Percentiles rank a stretch among this genome's conserved stretches.
Evolutionary conservation across 306 rosid genomes (phyloP).

Genomic region (Lathyrus aphaca): DNA sequence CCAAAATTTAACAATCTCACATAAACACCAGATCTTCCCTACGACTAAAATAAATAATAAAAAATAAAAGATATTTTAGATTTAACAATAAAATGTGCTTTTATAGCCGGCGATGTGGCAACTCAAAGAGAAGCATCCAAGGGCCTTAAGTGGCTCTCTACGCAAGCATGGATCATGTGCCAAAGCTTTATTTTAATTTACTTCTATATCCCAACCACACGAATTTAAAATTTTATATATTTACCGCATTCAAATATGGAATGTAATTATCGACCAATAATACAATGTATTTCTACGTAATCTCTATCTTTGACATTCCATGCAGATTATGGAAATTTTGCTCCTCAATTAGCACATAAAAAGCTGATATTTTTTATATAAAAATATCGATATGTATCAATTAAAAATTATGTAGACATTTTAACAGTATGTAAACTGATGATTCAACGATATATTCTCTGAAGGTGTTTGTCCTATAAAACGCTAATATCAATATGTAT

Average conservation of each 20-base stretch:
- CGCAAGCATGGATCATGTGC: background rate
- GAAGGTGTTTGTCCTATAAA: conserved; percentile 14
- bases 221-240: conserved; percentile 5
- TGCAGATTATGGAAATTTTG: conserved; percentile 18
- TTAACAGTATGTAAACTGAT: conserved; percentile 11
- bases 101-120: conserved; percentile 2
- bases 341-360: conserved; percentile 30
- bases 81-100: conserved; percentile 30
- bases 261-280: conserved; percentile 23
- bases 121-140: conserved; percentile 38
- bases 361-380: conserved; percentile 23
- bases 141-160: conserved; percentile 16
- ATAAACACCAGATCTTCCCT: conserved; percentile 34
- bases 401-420: conserved; percentile 18
- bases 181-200: conserved; percentile 19
- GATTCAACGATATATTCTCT: conserved; percentile 6
- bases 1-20: conserved; percentile 25
- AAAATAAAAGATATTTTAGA: conserved; percentile 14
- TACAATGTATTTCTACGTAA: conserved; percentile 6
- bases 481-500: conserved; percentile 2
- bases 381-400: background rate
- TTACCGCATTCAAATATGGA: conserved; percentile 37
- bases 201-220: conserved; percentile 13
- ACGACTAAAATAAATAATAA: conserved; percentile 9
- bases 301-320: conserved; percentile 22